Conservation (phyloP, 805 yeast genomes). For the Nakazawaea sp. region DNA sequence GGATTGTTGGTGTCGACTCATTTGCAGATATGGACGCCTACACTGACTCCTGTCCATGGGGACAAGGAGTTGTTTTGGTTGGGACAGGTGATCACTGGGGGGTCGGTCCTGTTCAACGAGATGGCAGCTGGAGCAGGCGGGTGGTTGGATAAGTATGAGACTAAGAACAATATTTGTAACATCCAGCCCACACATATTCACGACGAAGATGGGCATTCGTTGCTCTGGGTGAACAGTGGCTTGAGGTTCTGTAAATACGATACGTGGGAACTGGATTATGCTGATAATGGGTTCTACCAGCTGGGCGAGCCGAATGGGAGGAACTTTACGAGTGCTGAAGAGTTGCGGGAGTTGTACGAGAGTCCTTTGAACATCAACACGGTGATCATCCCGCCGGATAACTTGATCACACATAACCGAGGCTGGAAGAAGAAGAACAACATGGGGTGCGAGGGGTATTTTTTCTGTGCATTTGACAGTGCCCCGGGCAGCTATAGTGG, state of each 20-base stretch:
- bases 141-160: constrained; percentile 13
- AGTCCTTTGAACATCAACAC: constrained; percentile 30
- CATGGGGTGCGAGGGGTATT: constrained; percentile 10
- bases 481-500: not conserved
- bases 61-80: constrained; percentile 78
- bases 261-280: constrained; percentile 27
- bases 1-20: constrained; percentile 37
- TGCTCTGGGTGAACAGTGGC: constrained; percentile 73
- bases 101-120: constrained; percentile 41
- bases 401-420: constrained; percentile 29
- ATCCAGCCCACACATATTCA: constrained; percentile 59
- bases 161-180: constrained; percentile 1
- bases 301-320: constrained; percentile 20
- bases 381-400: constrained; percentile 45
- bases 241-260: constrained; percentile 49
- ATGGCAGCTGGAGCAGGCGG: constrained; percentile 54
- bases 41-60: constrained; percentile 59
- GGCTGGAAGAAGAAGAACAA: constrained; percentile 35
- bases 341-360: constrained; percentile 26
- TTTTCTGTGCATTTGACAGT: constrained; percentile 7
- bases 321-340: constrained; percentile 13
- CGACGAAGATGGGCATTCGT: constrained; percentile 40
- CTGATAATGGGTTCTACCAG: constrained; percentile 24
- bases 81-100: constrained; percentile 52
- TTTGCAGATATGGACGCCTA: constrained; percentile 34